Base-by-base conservation (phyloP, 23 red algal genomes). In the Gracilariopsis chorda region DNA sequence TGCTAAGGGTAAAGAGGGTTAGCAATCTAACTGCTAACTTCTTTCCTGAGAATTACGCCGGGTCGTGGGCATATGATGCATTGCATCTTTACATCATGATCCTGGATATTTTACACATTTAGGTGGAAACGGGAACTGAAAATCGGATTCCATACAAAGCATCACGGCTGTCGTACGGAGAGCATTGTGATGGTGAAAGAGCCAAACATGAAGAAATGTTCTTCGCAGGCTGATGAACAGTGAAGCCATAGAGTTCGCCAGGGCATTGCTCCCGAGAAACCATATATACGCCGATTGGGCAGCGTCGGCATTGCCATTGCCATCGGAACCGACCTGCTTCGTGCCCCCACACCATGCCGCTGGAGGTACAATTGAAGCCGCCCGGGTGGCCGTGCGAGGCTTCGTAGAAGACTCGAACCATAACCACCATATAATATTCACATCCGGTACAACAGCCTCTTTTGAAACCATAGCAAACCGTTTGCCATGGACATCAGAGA, bases 251-350 rank as follows among this genome's bases (percentile, higher is more conserved):
- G 44, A 48, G 3, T 43, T 25, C 48, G 84, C 84, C 17, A 67
- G 84, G 17, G 19, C 44, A 20, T 20, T 63, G 48, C 69, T 89
- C 28, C 71, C 84, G 14, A 28, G 51, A 14, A 40, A 65, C 41
- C 48, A 67, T n/a, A 78, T 78, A 34, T 89, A 89, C 70, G 84
- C 68, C 47, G 70, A 89, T 70, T 89, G 68, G 69, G 68, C 70
- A 39, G 69, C 84, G 3, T 78, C 69, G 36, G 84, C 84, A 30
- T 41, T 89, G 48, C 69, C 84, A 3, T 70, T 89, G 24, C 84
- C 84, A 1, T 1, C 52, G 17, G 67, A 57, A 33, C 30, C 70
- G 6, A 9, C 70, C 0, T 78, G 48, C 70, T 70, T 89, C 48
- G 39, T 70, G 17, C 84, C 68, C 4, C 51, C 69, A 17, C 84